phyloP scores from a whole-genome alignment of 2,329 filamentous ascomycete genomes.

The Domatiomyces catenatus region DNA sequence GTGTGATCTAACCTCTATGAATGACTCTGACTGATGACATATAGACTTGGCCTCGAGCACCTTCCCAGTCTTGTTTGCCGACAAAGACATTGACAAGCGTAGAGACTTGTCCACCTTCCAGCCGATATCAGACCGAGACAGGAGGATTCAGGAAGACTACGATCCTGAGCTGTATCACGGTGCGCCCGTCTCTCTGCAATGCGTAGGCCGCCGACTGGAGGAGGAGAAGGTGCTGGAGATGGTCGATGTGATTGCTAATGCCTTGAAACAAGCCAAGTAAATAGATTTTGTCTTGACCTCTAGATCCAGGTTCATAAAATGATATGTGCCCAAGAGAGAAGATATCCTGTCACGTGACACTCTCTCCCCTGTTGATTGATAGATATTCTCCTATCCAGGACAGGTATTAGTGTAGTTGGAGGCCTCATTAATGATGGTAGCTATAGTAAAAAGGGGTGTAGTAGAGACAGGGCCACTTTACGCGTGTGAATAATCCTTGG shows the following conservation, averaged over 20 bases:
- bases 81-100: conserved; percentile 11
- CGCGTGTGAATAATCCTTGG: background rate
- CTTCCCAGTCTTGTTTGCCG: conserved; percentile 17
- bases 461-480: background rate
- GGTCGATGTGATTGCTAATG: conserved; percentile 23
- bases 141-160: conserved; percentile 19
- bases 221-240: conserved; percentile 25
- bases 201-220: conserved; percentile 20
- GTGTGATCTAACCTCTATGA: conserved; percentile 15
- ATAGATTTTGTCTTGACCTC: background rate
- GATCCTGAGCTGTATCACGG: conserved; percentile 21
- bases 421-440: no score
- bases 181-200: conserved; percentile 20
- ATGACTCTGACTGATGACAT: conserved; percentile 11
- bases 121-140: conserved; percentile 18
- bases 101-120: conserved; percentile 15
- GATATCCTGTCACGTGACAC: no score
- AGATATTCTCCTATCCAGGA: no score
- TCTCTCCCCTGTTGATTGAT: no score
- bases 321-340: no score
- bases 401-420: no score
- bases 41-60: conserved; percentile 15
- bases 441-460: no score
- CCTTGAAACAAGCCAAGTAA: conserved; percentile 13
- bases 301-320: background rate